Base-by-base conservation (phyloP, 2,329 filamentous ascomycete genomes). In the Aspergillus bombycis region DNA sequence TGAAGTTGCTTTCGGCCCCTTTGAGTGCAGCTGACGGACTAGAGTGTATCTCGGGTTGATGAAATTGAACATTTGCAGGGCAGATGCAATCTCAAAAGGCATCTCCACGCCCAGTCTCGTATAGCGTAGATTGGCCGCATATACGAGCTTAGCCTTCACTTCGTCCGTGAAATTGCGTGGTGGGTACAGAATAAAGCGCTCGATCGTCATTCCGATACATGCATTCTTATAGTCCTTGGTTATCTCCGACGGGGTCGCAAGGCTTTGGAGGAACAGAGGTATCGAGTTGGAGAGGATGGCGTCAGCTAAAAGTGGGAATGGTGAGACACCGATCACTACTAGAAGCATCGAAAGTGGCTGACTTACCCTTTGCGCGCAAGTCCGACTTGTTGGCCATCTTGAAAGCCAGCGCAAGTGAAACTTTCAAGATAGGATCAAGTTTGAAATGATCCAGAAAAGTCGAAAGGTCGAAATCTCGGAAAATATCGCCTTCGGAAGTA, bases 371-470 rank as follows among this genome's bases (percentile, higher is more conserved):
- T 6, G 90, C 90, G 74, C 93, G 92, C 59, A 99, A 81, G 76
- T 97, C 94, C 62, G 88, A 81, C 71, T 92, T 93, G 46, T 87
- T 87, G n/a, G 89, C 89, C 65, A 89, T 86, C 78, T 94, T 96
- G 79, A 97, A 97, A 5, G 94, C 93, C 62, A 97, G 83, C 57
- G 93, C 92, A 67, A 99, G 85, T 65, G 96, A 87, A 46, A 92
- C 92, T 83, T 96, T 96, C 73, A 93, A 89, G 54, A 97, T 79
- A 11, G 93, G 89, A 80, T 97, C 94, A 60, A 97, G 85, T 76
- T 94, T 93, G 83, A 99, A 99, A 78, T 98, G 94, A 67, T 96
- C 91, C 84, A 98, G 89, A 76, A 99, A 98, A 2, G 91, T 92
- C 2, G 92, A 91, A n/a, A 99, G 86, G 75, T 99, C 94, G 72